A percentile compares a stretch with the other conserved stretches of the same genome.
phyloP scores from a whole-genome alignment of 139 green algal species.

The Diplosphaera chodatii region DNA sequence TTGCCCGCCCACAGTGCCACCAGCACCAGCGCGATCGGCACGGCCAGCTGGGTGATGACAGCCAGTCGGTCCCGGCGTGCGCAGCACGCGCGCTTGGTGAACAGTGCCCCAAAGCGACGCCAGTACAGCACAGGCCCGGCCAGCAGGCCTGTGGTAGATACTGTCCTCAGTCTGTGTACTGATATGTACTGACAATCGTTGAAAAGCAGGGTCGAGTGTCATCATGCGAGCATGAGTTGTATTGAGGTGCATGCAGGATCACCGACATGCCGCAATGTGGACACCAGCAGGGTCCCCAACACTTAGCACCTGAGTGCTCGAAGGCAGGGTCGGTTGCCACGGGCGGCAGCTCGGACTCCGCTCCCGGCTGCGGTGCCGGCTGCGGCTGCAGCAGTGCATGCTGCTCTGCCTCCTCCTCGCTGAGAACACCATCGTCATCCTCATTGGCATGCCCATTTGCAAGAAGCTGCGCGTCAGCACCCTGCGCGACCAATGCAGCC shows the following conservation, averaged over 20 bases:
- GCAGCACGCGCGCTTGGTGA: constrained; percentile 56
- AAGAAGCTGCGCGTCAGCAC: neutral
- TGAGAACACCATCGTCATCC: neutral
- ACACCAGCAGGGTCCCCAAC: too few species aligned
- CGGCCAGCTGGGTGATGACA: constrained; percentile 42
- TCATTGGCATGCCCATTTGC: neutral
- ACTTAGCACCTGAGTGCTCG: neutral
- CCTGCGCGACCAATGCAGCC: neutral
- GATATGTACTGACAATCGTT: too few species aligned
- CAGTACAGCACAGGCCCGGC: constrained; percentile 32
- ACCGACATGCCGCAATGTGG: too few species aligned
- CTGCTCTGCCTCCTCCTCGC: neutral
- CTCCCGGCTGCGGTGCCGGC: too few species aligned
- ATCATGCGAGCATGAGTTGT: too few species aligned
- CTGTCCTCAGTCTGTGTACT: too few species aligned
- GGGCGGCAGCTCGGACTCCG: neutral
- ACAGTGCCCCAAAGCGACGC: constrained; percentile 52
- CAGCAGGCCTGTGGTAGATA: constrained; percentile 1
- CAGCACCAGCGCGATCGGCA: constrained; percentile 37
- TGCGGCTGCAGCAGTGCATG: too few species aligned
- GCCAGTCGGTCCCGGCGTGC: constrained; percentile 47
- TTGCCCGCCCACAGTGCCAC: constrained; percentile 26
- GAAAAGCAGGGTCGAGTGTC: too few species aligned
- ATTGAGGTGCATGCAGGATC: too few species aligned
- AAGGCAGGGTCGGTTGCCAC: neutral